Conservation (phyloP, 306 rosid genomes). For the Quercus bicolor region DNA sequence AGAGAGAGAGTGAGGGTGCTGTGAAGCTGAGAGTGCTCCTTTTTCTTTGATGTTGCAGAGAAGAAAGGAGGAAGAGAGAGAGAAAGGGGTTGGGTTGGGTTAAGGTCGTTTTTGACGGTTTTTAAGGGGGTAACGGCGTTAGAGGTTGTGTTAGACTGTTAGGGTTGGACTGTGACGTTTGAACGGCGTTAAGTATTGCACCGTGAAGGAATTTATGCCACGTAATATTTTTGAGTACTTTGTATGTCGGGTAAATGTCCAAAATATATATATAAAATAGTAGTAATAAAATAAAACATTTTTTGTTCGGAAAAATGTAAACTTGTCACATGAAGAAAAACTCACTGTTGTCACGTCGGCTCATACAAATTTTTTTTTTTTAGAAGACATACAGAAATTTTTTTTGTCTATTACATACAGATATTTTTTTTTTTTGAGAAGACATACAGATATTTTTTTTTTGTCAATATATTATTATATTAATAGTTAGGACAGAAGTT, state of each 20-base stretch:
- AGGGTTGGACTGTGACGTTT: neutral
- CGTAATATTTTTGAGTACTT: neutral
- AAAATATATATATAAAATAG: too few species aligned
- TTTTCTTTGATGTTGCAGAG: neutral
- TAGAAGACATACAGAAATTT: too few species aligned
- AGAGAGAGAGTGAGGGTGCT: neutral
- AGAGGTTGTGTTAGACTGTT: neutral
- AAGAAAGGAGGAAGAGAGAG: neutral
- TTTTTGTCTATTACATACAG: too few species aligned
- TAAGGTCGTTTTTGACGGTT: slow-evolving; percentile 26
- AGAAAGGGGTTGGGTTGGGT: neutral
- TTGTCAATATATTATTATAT: too few species aligned
- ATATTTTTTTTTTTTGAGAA: too few species aligned
- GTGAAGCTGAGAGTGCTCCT: neutral
- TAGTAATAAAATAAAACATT: neutral
- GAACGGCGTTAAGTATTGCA: slow-evolving; percentile 22
- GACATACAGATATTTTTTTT: too few species aligned
- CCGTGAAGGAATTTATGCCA: slow-evolving; percentile 3
- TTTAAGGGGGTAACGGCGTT: slow-evolving; percentile 21
- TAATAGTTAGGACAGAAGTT: too few species aligned
- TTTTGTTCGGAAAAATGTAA: too few species aligned
- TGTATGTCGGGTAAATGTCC: neutral
- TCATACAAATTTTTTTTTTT: too few species aligned
- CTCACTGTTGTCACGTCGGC: neutral
- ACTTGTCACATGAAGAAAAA: neutral